Conservation (phyloP, 2,329 filamentous ascomycete genomes). For the Aspergillus sp. region DNA sequence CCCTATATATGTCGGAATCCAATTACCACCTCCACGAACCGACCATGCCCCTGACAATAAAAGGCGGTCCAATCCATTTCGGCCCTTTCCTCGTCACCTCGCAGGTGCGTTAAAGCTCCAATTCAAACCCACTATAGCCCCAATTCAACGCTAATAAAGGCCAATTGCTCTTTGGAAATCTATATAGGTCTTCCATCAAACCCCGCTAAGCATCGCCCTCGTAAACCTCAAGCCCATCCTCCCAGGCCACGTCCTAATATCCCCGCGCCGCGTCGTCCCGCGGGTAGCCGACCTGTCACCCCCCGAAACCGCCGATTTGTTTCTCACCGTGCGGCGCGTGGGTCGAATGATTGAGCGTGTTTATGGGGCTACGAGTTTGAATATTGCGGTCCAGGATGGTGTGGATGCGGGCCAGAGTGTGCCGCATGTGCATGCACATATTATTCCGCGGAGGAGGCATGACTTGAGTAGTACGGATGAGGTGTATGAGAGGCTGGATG, state of each 20-base stretch:
- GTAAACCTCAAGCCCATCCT: slow-evolving; percentile 95
- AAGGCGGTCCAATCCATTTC: slow-evolving; percentile 59
- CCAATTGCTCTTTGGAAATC: not conserved
- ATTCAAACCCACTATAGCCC: not conserved
- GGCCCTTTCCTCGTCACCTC: slow-evolving; percentile 74
- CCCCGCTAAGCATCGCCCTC: slow-evolving; percentile 76
- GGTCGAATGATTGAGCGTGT: slow-evolving; percentile 70
- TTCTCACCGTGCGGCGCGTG: slow-evolving; percentile 79
- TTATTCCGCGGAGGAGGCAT: slow-evolving; percentile 70
- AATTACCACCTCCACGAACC: not conserved
- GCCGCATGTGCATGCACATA: slow-evolving; percentile 87
- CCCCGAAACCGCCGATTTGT: slow-evolving; percentile 78
- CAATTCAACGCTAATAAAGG: not conserved
- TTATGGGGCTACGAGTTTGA: slow-evolving; percentile 72
- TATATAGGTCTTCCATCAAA: slow-evolving; percentile 78
- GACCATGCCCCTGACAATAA: slow-evolving; percentile 19
- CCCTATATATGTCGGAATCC: not conserved
- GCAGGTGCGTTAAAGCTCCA: slow-evolving; percentile 53
- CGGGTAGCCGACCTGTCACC: slow-evolving; percentile 73
- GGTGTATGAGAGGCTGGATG: slow-evolving; percentile 80
- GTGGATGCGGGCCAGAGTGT: slow-evolving; percentile 89
- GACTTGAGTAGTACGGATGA: slow-evolving; percentile 67
- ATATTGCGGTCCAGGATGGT: slow-evolving; percentile 94
- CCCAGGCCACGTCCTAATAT: slow-evolving; percentile 90
- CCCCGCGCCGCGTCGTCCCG: slow-evolving; percentile 66